Percentiles rank a stretch among this genome's conserved stretches.
Conservation (phyloP, 805 yeast genomes). For the Kazachstania africana region DNA sequence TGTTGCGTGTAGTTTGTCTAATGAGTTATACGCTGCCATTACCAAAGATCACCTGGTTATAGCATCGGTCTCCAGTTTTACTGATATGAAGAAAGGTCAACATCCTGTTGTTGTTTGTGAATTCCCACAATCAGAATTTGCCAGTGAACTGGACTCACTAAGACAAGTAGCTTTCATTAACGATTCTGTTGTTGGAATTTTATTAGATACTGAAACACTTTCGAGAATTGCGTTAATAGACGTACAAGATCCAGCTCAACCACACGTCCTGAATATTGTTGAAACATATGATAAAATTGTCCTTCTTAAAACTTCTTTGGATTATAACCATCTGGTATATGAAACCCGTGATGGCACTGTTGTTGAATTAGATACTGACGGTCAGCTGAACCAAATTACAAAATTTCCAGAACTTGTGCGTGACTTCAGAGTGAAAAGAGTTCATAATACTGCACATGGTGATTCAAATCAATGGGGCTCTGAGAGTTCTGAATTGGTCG, state of each 20-base stretch:
- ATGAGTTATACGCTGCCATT: conserved; percentile 46
- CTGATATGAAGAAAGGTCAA: conserved; percentile 34
- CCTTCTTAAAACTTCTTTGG: conserved; percentile 42
- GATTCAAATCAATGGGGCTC: conserved; percentile 22
- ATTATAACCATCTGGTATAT: conserved; percentile 39
- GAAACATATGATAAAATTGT: conserved; percentile 42
- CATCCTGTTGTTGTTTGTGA: conserved; percentile 33
- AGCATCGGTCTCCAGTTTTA: conserved; percentile 34
- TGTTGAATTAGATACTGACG: conserved; percentile 29
- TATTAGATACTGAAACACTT: conserved; percentile 40
- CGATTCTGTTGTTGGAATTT: conserved; percentile 42
- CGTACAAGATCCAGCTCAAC: conserved; percentile 31
- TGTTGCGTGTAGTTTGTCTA: conserved; percentile 51
- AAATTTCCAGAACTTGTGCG: conserved; percentile 63
- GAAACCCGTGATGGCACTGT: conserved; percentile 58
- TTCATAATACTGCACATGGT: conserved; percentile 8
- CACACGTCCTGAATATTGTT: conserved; percentile 30
- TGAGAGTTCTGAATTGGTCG: conserved; percentile 25
- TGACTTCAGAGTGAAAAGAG: conserved; percentile 38
- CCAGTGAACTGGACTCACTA: conserved; percentile 33
- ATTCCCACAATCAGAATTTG: conserved; percentile 27
- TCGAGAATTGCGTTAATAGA: conserved; percentile 44
- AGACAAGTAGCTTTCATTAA: conserved; percentile 55
- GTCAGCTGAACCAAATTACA: conserved; percentile 27
- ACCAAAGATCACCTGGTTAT: conserved; percentile 36